Evolutionary conservation across 345 rosid genomes (phyloP), one percentile per base, ranked within the genome.

Genomic region (Limnanthes douglasii): DNA sequence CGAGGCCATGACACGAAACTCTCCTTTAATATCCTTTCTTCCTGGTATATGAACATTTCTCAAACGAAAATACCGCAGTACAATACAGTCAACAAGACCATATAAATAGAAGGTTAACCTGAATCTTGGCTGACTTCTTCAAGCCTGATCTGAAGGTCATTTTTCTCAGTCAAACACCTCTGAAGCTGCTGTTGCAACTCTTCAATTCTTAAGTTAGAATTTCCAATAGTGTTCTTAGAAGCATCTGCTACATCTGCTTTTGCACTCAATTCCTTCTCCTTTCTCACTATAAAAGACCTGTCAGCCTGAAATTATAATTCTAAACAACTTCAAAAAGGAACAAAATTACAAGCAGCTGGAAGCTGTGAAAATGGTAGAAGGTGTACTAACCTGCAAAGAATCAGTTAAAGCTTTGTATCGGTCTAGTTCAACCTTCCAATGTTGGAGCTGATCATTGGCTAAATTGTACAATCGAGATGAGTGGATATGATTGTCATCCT

Each of bases 71-170:
- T 44, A 37, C 21, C 46, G 6, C 19, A 20, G 29, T 21, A 18
- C 2, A 18, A 14, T 13, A 41, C 14, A 15, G 19, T 7, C 2
- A 18, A 12, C 4, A 39, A 20, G 6, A 24, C 37, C 16, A 19
- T 11, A 17, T 11, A 30, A 9, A 10, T 24, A 5, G 34, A 51
- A 31, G 18, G 18, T 48, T 60, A 36, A 79, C 92, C 94, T 64
- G 77, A 70, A 73, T 84, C 86, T 61, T 90, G 92, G 6, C 66
- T 31, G 27, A 84, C 65, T 64, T 84, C 95, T 69, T 77, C 94
- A 60, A 68, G 62, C 70, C 80, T 77, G 33, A 84, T 68, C 62
- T 72, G 94, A 35, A 72, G 71, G 37, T 79, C 86, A 69, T 90
- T 90, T 65, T 66, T 90, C 64, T 90, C 98, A 35, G 45, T 28